Conservation (phyloP, 148 eudicot genomes). For the Rhododendron vialii region DNA sequence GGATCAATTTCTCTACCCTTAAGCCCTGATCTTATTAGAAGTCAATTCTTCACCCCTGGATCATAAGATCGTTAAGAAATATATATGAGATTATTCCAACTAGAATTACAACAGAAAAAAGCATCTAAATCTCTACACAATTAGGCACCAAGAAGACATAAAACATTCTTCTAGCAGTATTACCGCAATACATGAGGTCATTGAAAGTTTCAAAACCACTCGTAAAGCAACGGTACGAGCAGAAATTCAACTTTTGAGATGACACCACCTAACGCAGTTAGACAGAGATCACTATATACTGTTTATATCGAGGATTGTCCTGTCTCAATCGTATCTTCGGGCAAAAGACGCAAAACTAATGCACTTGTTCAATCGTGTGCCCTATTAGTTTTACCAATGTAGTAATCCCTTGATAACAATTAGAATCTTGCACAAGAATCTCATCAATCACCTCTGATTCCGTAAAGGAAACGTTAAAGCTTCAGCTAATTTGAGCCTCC, state of each 20-base stretch:
- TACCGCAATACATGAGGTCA: not conserved
- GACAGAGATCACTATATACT: not conserved
- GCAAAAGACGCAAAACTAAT: not conserved
- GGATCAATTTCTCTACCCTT: not conserved
- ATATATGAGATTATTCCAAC: not conserved
- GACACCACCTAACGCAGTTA: not conserved
- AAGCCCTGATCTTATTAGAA: not conserved
- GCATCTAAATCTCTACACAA: slow-evolving; percentile 3
- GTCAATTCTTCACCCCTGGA: not conserved
- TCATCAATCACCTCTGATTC: not conserved
- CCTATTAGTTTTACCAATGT: not conserved
- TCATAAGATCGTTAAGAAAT: not conserved
- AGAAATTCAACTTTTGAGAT: not conserved
- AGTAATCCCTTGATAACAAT: not conserved
- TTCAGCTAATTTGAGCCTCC: not conserved
- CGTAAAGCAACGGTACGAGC: not conserved
- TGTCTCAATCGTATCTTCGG: not conserved
- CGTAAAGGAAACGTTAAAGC: not conserved
- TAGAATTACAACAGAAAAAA: not conserved
- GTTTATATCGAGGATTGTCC: not conserved
- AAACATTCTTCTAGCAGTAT: not conserved
- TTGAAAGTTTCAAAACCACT: not conserved
- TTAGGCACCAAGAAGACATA: not conserved
- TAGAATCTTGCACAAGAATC: not conserved
- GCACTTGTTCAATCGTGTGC: not conserved